Base-by-base conservation (phyloP, 1,139 yeast genomes). In the Blastobotrys elegans region DNA sequence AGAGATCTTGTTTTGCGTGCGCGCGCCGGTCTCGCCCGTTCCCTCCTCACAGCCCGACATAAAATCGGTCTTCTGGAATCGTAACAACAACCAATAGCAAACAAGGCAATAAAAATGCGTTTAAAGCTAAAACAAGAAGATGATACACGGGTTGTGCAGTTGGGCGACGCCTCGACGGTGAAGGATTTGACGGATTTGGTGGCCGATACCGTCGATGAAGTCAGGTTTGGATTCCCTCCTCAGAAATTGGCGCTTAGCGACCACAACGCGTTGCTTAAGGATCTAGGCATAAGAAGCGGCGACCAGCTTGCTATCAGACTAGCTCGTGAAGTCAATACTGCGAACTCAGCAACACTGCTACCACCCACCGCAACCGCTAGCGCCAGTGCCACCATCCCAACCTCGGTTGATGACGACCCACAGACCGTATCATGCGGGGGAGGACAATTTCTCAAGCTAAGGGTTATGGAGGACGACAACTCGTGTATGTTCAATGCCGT, bases 401-500 rank as follows among this genome's bases (percentile, higher is more conserved):
- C 31, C 2, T 30, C 18, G 3, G 20, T 14, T 22, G 35, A 3
- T 29, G 16, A 16, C 20, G 43, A 46, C 26, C 30, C 45, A 1
- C 43, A 43, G 32, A 40, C 55, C 3, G 62, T 53, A 5, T 52
- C 44, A 11, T 49, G 57, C 26, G 57, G 56, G 10, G 52, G 51
- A 8, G 55, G 49, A 4, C 54, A 59, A 3, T 67, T 66, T 50
- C 58, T 79, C 21, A 69, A 74, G 11, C 70, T 84, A 14, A 73
- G 88, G 33, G 76, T 78, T 47, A 80, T 84, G 51, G 84, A 86
- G 1, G 90, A 85, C 59, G 94, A 86, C 62, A 85, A 85, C 60
- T 83, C 94, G 8, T 85, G 95, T 61, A 68, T 86, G 56, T 85
- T 85, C 67, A 79, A 84, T 54, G 76, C 94, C 0, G 71, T 85